Base-by-base conservation (phyloP, 495 filamentous ascomycete genomes). In the Neohortaea acidophila region DNA sequence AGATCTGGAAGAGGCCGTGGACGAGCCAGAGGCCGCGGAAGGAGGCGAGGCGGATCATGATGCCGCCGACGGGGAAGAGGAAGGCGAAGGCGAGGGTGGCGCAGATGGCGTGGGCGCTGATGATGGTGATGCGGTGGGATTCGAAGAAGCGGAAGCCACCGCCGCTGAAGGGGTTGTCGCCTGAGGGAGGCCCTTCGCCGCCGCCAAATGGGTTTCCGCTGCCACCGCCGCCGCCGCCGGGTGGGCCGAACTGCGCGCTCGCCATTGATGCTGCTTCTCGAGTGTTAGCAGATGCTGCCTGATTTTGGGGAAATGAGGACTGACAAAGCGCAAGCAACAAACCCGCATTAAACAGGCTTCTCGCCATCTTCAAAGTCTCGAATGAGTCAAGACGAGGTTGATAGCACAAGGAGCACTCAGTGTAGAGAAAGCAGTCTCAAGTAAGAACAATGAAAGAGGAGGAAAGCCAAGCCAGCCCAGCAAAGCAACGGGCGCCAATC, bases 61-160 rank as follows among this genome's bases (percentile, higher is more conserved):
- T 55, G 4, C 52, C 57, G 20, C 59, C 61, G 8, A 59, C 39
- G 33, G 61, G 69, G 47, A 68, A 65, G 23, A 65, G 47, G 36
- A 65, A 44, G 23, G 63, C 27, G 30, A 57, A 57, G 2, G 51
- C 56, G 12, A 57, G 47, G 15, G 47, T 37, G 21, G 54, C 56
- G 1, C 57, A 22, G 7, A 47, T 38, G n/a, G 48, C 56, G 43
- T 59, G 56, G 10, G 56, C 56, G 14, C 47, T 45, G 19, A 58
- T 8, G 7, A 40, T 25, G 7, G 21, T 38, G 23, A 13, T 27
- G 36, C 11, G 13, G 17, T 36, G 15, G 18, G 10, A 11, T 20
- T 13, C 13, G 15, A 36, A 17, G 12, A 12, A 4, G 20, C 4
- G n/a, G 11, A n/a, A 2, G 18, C 18, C 33, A 21, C 11, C 11